Percentiles rank a stretch among this genome's conserved stretches.
phyloP scores from a whole-genome alignment of 2,329 filamentous ascomycete genomes.

The Claviceps capensis region DNA sequence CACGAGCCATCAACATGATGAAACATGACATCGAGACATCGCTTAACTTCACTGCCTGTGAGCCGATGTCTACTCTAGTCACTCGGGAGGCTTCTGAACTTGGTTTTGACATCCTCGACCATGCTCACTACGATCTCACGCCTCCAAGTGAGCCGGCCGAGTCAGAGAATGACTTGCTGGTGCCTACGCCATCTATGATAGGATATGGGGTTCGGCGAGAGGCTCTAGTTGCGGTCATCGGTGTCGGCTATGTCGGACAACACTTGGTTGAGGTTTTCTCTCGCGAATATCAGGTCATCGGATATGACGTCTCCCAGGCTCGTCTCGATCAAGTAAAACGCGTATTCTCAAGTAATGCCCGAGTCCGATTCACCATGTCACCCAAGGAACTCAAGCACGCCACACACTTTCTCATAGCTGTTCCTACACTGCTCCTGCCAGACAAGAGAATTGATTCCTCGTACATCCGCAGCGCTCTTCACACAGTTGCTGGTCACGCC shows the following conservation, averaged over 20 bases:
- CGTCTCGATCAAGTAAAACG: slow-evolving; percentile 22
- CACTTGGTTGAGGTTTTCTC: slow-evolving; percentile 33
- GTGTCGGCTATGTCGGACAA: slow-evolving; percentile 38
- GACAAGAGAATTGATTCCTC: slow-evolving; percentile 35
- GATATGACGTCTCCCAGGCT: slow-evolving; percentile 32
- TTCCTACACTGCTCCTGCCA: slow-evolving; percentile 34
- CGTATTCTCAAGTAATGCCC: slow-evolving; percentile 14
- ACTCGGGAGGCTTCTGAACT: neutral
- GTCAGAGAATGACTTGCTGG: slow-evolving; percentile 8
- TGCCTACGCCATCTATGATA: slow-evolving; percentile 5
- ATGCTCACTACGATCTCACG: slow-evolving; percentile 20
- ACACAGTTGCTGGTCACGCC: slow-evolving; percentile 26
- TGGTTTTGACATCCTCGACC: slow-evolving; percentile 8
- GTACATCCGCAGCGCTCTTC: slow-evolving; percentile 30
- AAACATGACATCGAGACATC: neutral
- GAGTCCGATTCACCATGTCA: slow-evolving; percentile 24
- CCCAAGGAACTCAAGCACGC: slow-evolving; percentile 24
- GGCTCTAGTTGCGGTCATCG: slow-evolving; percentile 33
- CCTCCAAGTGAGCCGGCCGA: slow-evolving; percentile 19
- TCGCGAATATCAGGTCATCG: slow-evolving; percentile 26
- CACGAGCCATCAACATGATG: neutral
- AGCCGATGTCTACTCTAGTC: neutral
- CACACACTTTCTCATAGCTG: slow-evolving; percentile 39
- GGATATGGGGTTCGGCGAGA: slow-evolving; percentile 5
- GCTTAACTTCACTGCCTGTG: neutral